phyloP scores from a whole-genome alignment of 257 asterid species.

The Rauvolfia tetraphylla region DNA sequence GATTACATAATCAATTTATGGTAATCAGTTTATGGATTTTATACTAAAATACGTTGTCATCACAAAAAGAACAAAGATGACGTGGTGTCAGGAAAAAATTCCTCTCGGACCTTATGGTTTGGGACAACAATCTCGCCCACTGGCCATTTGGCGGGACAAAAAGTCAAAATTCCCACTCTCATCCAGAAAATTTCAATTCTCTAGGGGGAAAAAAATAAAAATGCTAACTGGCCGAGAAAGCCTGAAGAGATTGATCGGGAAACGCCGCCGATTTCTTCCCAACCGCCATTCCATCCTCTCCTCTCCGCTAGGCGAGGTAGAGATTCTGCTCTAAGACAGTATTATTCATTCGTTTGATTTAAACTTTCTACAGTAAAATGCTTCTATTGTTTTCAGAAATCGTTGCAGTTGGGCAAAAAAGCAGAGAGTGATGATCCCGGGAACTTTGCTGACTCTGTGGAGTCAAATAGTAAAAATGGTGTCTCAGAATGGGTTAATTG shows the following conservation, averaged over 20 bases:
- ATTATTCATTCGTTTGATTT: neutral
- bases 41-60: too few relatives aligned
- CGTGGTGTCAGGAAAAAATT: too few relatives aligned
- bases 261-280: constrained; percentile 75
- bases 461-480: constrained; percentile 5
- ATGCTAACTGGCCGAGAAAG: constrained; percentile 85
- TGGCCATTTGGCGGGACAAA: too few relatives aligned
- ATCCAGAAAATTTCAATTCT: too few relatives aligned
- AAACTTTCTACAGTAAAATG: neutral
- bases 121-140: too few relatives aligned
- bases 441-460: constrained; percentile 12
- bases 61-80: too few relatives aligned
- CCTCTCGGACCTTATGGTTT: too few relatives aligned
- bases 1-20: too few relatives aligned
- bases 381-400: neutral
- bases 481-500: constrained; percentile 49
- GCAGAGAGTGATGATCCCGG: constrained; percentile 18
- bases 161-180: too few relatives aligned
- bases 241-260: constrained; percentile 66
- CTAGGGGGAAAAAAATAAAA: neutral
- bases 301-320: constrained; percentile 34
- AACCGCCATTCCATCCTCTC: constrained; percentile 45
- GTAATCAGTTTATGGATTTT: too few relatives aligned
- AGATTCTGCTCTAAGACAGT: neutral
- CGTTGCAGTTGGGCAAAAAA: constrained; percentile 8